Evolutionary conservation across 495 filamentous ascomycete genomes (phyloP), one percentile per base, ranked within the genome.

Genomic region (Podospora bellae-mahoneyi): DNA sequence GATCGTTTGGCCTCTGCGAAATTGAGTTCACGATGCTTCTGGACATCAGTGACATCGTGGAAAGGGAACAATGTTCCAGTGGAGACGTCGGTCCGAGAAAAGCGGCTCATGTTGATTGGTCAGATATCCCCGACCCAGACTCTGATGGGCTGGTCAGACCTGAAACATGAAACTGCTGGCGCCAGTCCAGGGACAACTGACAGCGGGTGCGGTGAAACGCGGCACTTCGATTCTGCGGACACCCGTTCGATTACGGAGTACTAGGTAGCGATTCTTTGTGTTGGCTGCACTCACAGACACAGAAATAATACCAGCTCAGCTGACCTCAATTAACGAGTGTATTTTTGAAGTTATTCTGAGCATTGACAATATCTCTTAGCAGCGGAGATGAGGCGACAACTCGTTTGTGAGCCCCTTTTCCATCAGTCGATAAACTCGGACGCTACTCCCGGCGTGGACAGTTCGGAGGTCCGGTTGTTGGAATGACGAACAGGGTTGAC

Each of bases 131-230:
- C 54, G 13, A 13, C 39, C 15, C 28, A 27, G 16, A 27, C 59
- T 62, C 60, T 62, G 26, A 28, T 54, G 57, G 48, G 18, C 58
- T 23, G 16, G 34, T 44, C 18, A 10, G 39, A 72, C 70, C 70
- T 72, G 70, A 72, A 72, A 72, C 70, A 69, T 64, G 70, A 69
- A 64, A 72, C 66, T 61, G 20, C 60, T 18, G 60, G 60, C 65
- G 64, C 64, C 20, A 60, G 18, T 63, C 61, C 61, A 63, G 61
- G 59, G 62, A 64, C 6, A 20, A 58, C 55, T 60, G 34, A 32
- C 16, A 28, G 61, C 61, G 64, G 39, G 60, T 64, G 65, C 64
- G 58, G 55, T 53, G 64, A 58, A 60, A 64, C 28, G 56, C 39
- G 39, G 39, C 39, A 48, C 39, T 48, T 48, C 39, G 32, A 63